phyloP scores from a whole-genome alignment of 331 rosid species.

The Quercus phellos region DNA sequence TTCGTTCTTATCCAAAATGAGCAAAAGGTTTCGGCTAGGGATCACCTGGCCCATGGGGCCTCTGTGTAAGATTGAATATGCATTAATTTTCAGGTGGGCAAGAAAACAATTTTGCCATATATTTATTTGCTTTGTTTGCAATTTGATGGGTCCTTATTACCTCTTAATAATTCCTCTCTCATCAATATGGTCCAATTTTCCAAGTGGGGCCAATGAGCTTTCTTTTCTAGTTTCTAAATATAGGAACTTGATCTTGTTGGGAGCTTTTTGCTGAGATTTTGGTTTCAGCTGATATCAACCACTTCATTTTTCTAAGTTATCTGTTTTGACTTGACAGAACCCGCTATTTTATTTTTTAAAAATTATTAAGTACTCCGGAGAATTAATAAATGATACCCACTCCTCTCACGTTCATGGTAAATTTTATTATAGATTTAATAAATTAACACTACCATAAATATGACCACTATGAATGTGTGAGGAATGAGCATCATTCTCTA shows the following conservation, averaged over 20 bases:
- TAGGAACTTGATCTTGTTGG: slow-evolving; percentile 24
- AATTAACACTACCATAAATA: no score
- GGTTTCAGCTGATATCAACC: slow-evolving; percentile 9
- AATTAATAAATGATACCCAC: no score
- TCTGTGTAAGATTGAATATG: neutral
- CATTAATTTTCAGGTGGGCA: neutral
- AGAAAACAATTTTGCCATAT: slow-evolving; percentile 14
- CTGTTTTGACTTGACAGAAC: neutral
- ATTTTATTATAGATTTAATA: no score
- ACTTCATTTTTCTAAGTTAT: neutral
- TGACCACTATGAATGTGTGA: no score
- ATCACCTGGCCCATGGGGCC: neutral
- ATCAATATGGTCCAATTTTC: neutral
- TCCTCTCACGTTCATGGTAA: no score
- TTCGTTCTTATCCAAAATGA: neutral
- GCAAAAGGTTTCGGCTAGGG: neutral
- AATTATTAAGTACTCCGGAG: accelerated
- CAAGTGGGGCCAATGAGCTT: slow-evolving; percentile 15
- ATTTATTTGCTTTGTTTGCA: neutral
- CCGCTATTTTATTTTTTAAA: neutral
- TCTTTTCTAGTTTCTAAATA: slow-evolving; percentile 33
- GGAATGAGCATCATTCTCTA: accelerated
- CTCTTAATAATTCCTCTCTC: neutral
- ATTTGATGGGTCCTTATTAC: neutral
- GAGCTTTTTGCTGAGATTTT: slow-evolving; percentile 22